phyloP scores from a whole-genome alignment of 2,329 filamentous ascomycete species.

The Aspergillus fructus region DNA sequence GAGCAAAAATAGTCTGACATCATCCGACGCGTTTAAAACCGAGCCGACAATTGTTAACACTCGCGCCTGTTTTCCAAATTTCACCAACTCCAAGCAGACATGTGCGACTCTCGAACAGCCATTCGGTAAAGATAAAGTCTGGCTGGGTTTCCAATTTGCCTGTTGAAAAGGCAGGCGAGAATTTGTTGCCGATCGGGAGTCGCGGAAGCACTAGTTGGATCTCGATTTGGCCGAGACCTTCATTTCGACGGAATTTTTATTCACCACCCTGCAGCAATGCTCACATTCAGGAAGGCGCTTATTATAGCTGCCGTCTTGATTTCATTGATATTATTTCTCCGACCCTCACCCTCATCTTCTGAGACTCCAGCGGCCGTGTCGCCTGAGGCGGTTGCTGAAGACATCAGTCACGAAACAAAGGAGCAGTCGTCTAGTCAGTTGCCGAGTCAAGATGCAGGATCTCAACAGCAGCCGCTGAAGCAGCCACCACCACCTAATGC shows the following conservation, averaged over 20 bases:
- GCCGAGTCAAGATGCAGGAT: constrained; percentile 15
- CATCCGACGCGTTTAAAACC: not conserved
- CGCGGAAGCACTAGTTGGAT: constrained; percentile 11
- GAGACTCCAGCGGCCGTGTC: constrained; percentile 42
- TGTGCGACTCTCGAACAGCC: constrained; percentile 6
- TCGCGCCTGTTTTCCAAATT: not conserved
- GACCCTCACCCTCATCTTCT: constrained; percentile 56
- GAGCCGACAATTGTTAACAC: not conserved
- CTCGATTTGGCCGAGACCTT: constrained; percentile 2
- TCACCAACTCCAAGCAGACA: constrained; percentile 8
- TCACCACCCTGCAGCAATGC: constrained; percentile 53
- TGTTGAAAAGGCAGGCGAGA: not conserved
- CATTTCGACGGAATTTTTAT: not conserved
- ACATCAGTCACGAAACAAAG: constrained; percentile 19
- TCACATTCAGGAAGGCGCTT: constrained; percentile 75
- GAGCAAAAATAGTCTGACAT: not conserved
- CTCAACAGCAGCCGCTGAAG: constrained; percentile 51
- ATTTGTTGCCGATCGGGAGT: constrained; percentile 11
- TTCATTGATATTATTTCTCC: constrained; percentile 68
- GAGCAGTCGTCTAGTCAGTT: constrained; percentile 7
- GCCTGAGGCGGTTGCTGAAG: constrained; percentile 25
- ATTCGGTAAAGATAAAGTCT: constrained; percentile 9
- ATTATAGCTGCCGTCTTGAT: constrained; percentile 69
- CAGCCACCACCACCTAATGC: constrained; percentile 70
- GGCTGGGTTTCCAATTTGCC: not conserved